Evolutionary conservation across 495 filamentous ascomycete genomes (phyloP), one percentile per base, ranked within the genome.

Genomic region (Sphaerosporella brunnea): DNA sequence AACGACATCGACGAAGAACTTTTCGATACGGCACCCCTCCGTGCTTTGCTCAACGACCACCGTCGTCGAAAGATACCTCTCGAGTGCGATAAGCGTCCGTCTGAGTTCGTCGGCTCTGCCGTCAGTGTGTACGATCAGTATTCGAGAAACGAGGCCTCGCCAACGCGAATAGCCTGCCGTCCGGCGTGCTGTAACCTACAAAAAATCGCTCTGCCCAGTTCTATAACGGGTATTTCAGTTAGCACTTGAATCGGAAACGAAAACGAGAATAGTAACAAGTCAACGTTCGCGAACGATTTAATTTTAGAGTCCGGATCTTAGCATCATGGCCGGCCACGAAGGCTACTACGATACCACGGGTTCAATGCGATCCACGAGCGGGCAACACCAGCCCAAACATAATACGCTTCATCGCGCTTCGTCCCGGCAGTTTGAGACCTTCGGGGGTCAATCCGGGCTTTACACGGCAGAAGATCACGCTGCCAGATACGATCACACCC

Each of bases 381-480:
- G 61, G 36, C 72, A 66, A 58, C 71, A 71, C 59, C 66, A 67
- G 54, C 16, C 23, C 9, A 65, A 67, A 28, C 73, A 73, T 51
- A 73, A 77, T 60, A 71, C 72, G 36, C 64, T 81, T 30, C 77
- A 80, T 53, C 73, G 77, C 47, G 74, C 77, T 53, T 68, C 73
- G 30, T 80, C 77, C 21, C 72, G 77, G 47, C 75, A 79, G 58
- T 79, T 79, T 55, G 76, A 80, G 54, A 68, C 71, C 18, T 78
- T 76, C 61, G 74, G 70, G 26, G 65, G 69, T 35, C 73, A 73
- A 23, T 68, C 69, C 39, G 76, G 74, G 37, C 65, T 76, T 32
- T 80, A 79, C 61, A 62, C 63, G 11, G 63, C 63, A 10, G 76
- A 79, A 36, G 78, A 80, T 45, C 69, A 73, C 46, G 70, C 72